Evolutionary conservation across 2,329 filamentous ascomycete species (phyloP).

Genomic region (Scytalidium lignicola): DNA sequence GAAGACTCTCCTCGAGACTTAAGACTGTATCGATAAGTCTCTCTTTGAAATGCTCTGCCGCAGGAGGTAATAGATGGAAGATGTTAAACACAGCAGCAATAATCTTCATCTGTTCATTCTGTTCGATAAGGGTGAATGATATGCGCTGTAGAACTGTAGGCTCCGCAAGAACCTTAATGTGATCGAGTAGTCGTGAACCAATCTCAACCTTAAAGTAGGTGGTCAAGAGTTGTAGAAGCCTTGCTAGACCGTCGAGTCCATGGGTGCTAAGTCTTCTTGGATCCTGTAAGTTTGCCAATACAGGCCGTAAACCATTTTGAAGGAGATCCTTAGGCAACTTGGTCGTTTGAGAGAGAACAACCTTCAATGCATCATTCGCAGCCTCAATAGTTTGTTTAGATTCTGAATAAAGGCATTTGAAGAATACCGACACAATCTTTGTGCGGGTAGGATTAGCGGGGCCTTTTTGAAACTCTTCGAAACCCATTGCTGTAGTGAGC

Average conservation of each 20-base stretch:
- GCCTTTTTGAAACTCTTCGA: conserved; percentile 82
- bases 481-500: conserved; percentile 86
- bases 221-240: conserved; percentile 83
- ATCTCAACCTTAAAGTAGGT: conserved; percentile 99
- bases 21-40: conserved; percentile 86
- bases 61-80: conserved; percentile 89
- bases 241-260: conserved; percentile 84
- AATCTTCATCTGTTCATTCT: conserved; percentile 88
- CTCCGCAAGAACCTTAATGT: conserved; percentile 87
- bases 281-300: conserved; percentile 94
- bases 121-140: conserved; percentile 91
- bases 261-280: conserved; percentile 84
- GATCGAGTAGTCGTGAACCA: conserved; percentile 84
- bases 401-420: conserved; percentile 93
- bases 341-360: conserved; percentile 80
- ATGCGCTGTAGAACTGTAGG: conserved; percentile 75
- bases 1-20: conserved; percentile 76
- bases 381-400: conserved; percentile 89
- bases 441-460: conserved; percentile 60
- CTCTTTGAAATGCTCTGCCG: conserved; percentile 87
- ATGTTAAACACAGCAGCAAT: conserved; percentile 94
- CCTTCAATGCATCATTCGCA: conserved; percentile 83
- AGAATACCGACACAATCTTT: conserved; percentile 90
- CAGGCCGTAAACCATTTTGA: conserved; percentile 87
- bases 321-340: conserved; percentile 94